These are phyloP conservation scores for Calonectria montana DNA, from an alignment of 2,329 filamentous ascomycete species.

Conservation along the genomic window DNA sequence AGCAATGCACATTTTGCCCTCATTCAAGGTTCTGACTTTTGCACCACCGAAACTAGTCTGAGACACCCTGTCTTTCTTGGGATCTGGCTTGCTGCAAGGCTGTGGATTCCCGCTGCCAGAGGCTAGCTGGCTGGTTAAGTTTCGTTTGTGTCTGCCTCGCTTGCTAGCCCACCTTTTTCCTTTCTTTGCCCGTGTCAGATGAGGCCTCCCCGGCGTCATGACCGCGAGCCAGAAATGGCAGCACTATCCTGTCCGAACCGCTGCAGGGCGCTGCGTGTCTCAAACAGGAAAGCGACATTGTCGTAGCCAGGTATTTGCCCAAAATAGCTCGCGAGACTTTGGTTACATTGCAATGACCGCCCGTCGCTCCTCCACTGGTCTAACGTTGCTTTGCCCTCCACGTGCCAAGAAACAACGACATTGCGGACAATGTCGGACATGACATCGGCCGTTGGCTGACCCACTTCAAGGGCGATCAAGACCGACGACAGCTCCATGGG, in stretches of 20 bases:
- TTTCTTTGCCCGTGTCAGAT: slow-evolving; percentile 20
- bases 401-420: slow-evolving; percentile 4
- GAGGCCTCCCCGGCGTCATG: slow-evolving; percentile 34
- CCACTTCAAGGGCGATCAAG: slow-evolving; percentile 26
- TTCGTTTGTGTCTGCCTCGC: slow-evolving; percentile 13
- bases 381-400: not conserved
- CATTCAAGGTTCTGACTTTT: slow-evolving; percentile 25
- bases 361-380: not conserved
- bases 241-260: not conserved
- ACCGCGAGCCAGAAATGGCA: not conserved
- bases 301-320: not conserved
- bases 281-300: slow-evolving; percentile 8
- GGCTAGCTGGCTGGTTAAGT: slow-evolving; percentile 6
- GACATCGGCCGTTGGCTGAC: slow-evolving; percentile 8
- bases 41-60: slow-evolving; percentile 15
- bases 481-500: slow-evolving; percentile 9
- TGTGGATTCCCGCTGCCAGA: slow-evolving; percentile 17
- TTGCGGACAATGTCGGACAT: slow-evolving; percentile 18
- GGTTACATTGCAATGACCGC: slow-evolving; percentile 4
- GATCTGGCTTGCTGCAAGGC: slow-evolving; percentile 34
- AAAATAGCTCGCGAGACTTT: slow-evolving; percentile 19
- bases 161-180: slow-evolving; percentile 26
- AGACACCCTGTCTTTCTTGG: slow-evolving; percentile 26
- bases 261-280: not conserved
- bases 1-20: slow-evolving; percentile 11